These are phyloP conservation scores for Geranomyces michiganensis DNA, from an alignment of 192 early-diverging fungal species.

Conservation along the genomic window DNA sequence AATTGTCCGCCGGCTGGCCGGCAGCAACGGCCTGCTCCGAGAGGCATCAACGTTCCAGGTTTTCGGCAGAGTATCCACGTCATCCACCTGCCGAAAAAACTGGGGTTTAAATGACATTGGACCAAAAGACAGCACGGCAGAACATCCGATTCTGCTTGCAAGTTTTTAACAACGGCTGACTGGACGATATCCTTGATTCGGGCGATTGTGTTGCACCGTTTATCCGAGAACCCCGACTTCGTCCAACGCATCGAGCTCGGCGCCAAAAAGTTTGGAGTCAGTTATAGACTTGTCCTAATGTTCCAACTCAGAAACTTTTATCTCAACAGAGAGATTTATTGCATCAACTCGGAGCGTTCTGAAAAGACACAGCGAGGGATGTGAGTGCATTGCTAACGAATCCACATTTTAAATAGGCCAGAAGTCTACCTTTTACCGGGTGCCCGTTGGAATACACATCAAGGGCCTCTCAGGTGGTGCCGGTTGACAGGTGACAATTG, in stretches of 20 bases:
- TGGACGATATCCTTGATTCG: neutral
- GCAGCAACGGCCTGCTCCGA: slow-evolving; percentile 9
- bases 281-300: neutral
- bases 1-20: slow-evolving; percentile 28
- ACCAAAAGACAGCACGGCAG: too few species aligned
- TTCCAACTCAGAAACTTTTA: neutral
- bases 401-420: neutral
- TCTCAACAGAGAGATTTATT: too few species aligned
- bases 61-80: neutral
- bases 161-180: too few species aligned
- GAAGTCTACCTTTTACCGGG: neutral
- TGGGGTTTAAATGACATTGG: too few species aligned
- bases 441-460: slow-evolving; percentile 9
- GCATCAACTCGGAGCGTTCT: too few species aligned
- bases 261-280: neutral
- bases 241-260: slow-evolving; percentile 3
- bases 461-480: slow-evolving; percentile 16
- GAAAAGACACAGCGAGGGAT: too few species aligned
- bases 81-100: too few species aligned
- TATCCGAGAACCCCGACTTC: slow-evolving; percentile 11
- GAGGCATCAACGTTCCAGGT: slow-evolving; percentile 3
- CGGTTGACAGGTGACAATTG: neutral
- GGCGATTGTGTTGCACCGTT: neutral
- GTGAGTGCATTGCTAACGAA: too few species aligned
- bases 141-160: too few species aligned